phyloP scores from a whole-genome alignment of 352 stramenopile genomes.

The Blastocystis hominis region DNA sequence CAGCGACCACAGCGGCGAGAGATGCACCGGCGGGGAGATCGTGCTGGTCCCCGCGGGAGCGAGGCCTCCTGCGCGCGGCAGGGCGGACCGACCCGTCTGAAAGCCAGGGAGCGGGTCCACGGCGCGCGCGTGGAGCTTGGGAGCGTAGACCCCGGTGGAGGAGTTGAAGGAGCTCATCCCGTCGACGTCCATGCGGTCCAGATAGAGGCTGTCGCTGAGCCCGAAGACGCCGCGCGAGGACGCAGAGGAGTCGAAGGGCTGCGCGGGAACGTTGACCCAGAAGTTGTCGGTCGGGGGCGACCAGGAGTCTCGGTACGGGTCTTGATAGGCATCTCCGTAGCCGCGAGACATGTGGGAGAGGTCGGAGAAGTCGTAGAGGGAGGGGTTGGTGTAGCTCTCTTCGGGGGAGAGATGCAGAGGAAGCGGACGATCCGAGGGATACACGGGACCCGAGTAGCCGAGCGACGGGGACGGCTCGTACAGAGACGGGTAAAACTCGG shows the following conservation, averaged over 20 bases:
- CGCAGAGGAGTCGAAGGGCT: background rate
- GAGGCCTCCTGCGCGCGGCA: background rate
- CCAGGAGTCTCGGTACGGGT: background rate
- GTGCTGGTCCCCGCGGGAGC: background rate
- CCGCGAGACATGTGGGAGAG: conserved; percentile 5
- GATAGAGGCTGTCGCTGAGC: conserved; percentile 23
- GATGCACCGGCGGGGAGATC: background rate
- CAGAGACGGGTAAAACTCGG: background rate
- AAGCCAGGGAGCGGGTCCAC: background rate
- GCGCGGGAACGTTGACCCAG: background rate
- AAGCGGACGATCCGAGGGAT: background rate
- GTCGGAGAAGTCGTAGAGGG: conserved; percentile 46
- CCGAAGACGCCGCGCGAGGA: conserved; percentile 20
- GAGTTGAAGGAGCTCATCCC: conserved; percentile 38
- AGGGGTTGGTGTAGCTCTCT: background rate
- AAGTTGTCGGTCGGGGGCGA: background rate
- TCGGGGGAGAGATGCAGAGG: background rate
- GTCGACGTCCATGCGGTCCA: conserved; percentile 9
- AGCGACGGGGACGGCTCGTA: background rate
- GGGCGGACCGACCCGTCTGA: background rate
- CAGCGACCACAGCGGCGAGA: background rate
- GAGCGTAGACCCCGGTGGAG: background rate
- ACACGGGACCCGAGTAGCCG: background rate
- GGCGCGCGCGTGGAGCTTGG: background rate
- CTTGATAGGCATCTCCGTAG: background rate